Base-by-base conservation (phyloP, 1,284 basidiomycete genomes). In the Singerocomus rubriflavus region DNA sequence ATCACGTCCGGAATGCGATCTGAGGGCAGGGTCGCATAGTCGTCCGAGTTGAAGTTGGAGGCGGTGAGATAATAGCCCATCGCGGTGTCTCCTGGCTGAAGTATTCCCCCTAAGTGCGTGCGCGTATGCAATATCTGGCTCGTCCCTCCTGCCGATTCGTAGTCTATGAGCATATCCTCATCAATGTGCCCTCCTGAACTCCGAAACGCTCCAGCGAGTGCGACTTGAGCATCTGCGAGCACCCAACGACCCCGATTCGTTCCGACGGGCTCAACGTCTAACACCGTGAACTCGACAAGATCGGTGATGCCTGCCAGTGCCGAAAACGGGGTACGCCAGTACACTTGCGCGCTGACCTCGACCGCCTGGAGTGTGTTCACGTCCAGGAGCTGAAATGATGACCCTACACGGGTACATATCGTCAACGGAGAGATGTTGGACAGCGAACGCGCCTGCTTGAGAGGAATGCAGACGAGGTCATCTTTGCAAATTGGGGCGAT, bases 401-500 rank as follows among this genome's bases (percentile, higher is more conserved):
- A 96, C 49, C 93, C 94, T 45, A 99, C 85, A 51, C 96, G 91
- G 21, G 85, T 84, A 72, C 95, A 98, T 50, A 99, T 68, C 9
- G 88, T 85, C 33, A 99, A 75, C 10, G 91, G 94, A 43, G 79
- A 83, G 68, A 99, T 96, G 74, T 95, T 97, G 62, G 87, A 85
- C 55, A 97, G 77, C 30, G 81, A 74, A 25, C 87, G 84, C 0
- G 96, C 94, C 58, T 88, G 83, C 64, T 90, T 90, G 17, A 75
- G 73, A 4, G 95, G 93, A 35, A 99, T 77, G 67, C 91, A 94
- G 32, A 98, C 89, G 35, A 99, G 82, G 69, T 99, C 96, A 68
- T 99, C 96, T 71, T 98, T 98, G 77, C 96, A 99, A 54, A 99
- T 84, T 0, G 96, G 94, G 6, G 90, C 84, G 61, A 99, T 97